These are phyloP conservation scores for Citrus mangshanensis DNA, from an alignment of 345 rosid genomes.

Conservation along the genomic window DNA sequence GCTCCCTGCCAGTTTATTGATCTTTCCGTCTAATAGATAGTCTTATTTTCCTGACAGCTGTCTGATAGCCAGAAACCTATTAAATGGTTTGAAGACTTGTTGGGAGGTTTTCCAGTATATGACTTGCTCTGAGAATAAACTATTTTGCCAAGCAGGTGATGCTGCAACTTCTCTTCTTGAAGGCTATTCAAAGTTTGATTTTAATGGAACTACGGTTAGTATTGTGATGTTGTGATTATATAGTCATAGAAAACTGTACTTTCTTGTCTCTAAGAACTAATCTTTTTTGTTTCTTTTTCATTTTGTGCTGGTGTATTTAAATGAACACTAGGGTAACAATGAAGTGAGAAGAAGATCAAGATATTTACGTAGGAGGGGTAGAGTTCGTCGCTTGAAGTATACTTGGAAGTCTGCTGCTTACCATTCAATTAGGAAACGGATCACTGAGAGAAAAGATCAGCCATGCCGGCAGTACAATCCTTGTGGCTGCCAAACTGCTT, in stretches of 20 bases:
- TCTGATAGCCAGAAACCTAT: slow-evolving; percentile 85
- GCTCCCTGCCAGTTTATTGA: background rate
- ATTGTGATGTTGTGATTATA: background rate
- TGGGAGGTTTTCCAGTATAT: slow-evolving; percentile 88
- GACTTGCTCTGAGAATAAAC: slow-evolving; percentile 64
- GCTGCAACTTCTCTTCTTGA: slow-evolving; percentile 63
- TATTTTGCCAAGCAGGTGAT: slow-evolving; percentile 57
- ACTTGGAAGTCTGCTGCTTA: slow-evolving; percentile 99
- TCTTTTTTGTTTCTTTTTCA: background rate
- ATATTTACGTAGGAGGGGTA: slow-evolving; percentile 89
- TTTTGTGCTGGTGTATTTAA: slow-evolving; percentile 11
- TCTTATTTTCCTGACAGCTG: slow-evolving; percentile 51
- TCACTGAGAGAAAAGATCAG: slow-evolving; percentile 93
- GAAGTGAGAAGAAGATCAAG: slow-evolving; percentile 94
- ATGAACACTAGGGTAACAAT: slow-evolving; percentile 52
- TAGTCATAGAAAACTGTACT: background rate
- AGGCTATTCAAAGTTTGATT: slow-evolving; percentile 79
- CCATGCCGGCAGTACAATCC: slow-evolving; percentile 99
- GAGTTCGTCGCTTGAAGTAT: slow-evolving; percentile 95
- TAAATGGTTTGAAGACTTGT: slow-evolving; percentile 89
- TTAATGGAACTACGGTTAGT: slow-evolving; percentile 70
- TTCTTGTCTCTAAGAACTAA: background rate
- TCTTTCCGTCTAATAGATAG: slow-evolving; percentile 12
- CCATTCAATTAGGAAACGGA: slow-evolving; percentile 91
- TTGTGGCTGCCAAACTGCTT: slow-evolving; percentile 86